These are phyloP conservation scores for Aspergillus amoenus DNA, from an alignment of 2,329 filamentous ascomycete species.

Conservation along the genomic window DNA sequence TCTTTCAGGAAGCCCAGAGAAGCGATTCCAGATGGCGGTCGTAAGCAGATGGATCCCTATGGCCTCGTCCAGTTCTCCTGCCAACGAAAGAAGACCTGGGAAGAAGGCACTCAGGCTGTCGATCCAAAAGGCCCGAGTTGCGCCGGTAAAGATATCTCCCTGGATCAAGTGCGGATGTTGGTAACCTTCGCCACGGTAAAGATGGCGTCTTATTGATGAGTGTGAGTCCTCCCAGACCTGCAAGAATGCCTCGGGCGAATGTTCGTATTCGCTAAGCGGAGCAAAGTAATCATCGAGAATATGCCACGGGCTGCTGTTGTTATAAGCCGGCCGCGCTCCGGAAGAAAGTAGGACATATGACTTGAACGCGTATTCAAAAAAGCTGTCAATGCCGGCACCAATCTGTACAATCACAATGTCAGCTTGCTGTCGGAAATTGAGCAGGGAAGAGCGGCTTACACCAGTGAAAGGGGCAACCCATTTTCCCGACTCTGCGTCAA, in stretches of 20 bases:
- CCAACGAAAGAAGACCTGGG: constrained; percentile 79
- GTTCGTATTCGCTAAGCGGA: constrained; percentile 63
- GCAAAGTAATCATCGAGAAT: constrained; percentile 64
- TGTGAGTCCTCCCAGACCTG: constrained; percentile 83
- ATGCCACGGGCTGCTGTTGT: constrained; percentile 43
- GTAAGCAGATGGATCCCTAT: constrained; percentile 87
- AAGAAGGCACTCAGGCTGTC: constrained; percentile 96
- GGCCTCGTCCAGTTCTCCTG: constrained; percentile 87
- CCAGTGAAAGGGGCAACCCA: constrained; percentile 91
- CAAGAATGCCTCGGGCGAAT: constrained; percentile 76
- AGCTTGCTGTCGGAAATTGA: neutral
- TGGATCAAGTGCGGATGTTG: constrained; percentile 93
- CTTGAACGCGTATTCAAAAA: constrained; percentile 97
- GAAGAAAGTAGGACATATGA: constrained; percentile 87
- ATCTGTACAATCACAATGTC: constrained; percentile 53
- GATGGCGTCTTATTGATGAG: constrained; percentile 80
- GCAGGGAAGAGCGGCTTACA: constrained; percentile 28
- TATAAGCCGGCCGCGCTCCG: constrained; percentile 46
- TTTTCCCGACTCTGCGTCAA: constrained; percentile 84
- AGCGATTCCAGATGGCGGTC: constrained; percentile 90
- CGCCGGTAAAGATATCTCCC: constrained; percentile 82
- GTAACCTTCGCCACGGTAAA: constrained; percentile 73
- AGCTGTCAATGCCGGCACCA: constrained; percentile 94
- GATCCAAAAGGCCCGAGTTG: constrained; percentile 87
- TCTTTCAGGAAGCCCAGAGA: constrained; percentile 88